Conservation (phyloP, 2,329 filamentous ascomycete genomes). For the Trichothecium roseum region DNA sequence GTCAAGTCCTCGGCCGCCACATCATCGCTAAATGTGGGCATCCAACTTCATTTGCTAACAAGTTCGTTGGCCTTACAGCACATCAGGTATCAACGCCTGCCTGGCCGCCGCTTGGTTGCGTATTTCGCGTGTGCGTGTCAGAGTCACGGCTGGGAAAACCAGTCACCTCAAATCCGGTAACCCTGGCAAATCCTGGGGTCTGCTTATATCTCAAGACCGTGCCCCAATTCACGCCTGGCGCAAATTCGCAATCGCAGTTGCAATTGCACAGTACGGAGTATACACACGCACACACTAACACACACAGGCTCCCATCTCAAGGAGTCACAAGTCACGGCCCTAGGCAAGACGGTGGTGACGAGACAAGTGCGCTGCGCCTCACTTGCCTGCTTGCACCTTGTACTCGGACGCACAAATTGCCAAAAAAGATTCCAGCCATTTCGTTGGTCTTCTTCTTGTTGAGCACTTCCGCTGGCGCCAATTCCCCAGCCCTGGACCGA, state of each 20-base stretch:
- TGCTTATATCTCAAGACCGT: background rate
- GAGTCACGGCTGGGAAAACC: conserved; percentile 1
- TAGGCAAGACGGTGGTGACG: no score
- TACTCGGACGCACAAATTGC: no score
- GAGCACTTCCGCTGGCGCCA: no score
- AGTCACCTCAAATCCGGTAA: background rate
- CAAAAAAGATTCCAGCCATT: no score
- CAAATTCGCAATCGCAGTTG: background rate
- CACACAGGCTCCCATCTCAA: background rate
- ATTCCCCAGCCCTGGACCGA: no score
- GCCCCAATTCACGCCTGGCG: background rate
- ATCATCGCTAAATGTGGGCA: background rate
- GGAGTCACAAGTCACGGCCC: no score
- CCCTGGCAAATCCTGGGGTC: background rate
- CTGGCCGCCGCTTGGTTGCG: background rate
- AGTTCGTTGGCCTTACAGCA: background rate
- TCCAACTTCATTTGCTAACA: background rate
- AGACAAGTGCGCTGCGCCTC: no score
- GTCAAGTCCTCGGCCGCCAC: background rate
- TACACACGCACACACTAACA: background rate
- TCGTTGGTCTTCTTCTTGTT: no score
- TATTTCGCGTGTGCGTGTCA: conserved; percentile 1
- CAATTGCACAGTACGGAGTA: background rate
- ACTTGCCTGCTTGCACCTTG: no score
- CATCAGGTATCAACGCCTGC: conserved; percentile 2